phyloP scores from a whole-genome alignment of 2,329 filamentous ascomycete genomes.

The Pseudogymnoascus sp. region DNA sequence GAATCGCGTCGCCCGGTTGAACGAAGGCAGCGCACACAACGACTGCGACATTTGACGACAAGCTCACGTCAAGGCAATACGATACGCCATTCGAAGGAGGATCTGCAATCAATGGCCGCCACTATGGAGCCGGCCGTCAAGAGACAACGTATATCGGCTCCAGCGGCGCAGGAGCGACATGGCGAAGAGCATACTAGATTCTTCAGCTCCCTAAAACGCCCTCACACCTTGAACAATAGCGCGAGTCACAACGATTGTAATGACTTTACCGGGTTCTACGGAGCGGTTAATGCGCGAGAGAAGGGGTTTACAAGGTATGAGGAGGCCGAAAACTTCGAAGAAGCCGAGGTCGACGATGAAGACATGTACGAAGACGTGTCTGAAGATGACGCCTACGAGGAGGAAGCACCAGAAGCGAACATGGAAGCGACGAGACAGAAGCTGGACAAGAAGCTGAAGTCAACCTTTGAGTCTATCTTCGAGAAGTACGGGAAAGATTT shows the following conservation, averaged over 20 bases:
- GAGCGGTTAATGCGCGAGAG: not conserved
- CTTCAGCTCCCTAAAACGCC: not conserved
- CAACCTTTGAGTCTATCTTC: slow-evolving; percentile 81
- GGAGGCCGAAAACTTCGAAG: not conserved
- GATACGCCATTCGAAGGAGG: not conserved
- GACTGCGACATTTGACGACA: not conserved
- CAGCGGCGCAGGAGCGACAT: not conserved
- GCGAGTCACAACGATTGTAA: not conserved
- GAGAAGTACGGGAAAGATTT: slow-evolving; percentile 82
- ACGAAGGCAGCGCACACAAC: not conserved
- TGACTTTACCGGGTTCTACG: not conserved
- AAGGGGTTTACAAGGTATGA: not conserved
- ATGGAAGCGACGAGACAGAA: slow-evolving; percentile 55
- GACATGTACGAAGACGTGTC: slow-evolving; percentile 32
- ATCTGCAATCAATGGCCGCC: not conserved
- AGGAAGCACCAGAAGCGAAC: slow-evolving; percentile 46
- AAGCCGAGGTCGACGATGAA: not conserved
- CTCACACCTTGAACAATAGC: not conserved
- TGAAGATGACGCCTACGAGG: slow-evolving; percentile 40
- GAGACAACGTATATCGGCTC: too few relatives aligned
- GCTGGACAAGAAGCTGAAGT: slow-evolving; percentile 66
- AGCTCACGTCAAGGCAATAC: not conserved
- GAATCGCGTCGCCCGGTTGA: not conserved
- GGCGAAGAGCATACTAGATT: not conserved
- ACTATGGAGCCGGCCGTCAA: not conserved